Conservation (phyloP, 1,139 yeast species). For the Debaryomyces nepalensis region DNA sequence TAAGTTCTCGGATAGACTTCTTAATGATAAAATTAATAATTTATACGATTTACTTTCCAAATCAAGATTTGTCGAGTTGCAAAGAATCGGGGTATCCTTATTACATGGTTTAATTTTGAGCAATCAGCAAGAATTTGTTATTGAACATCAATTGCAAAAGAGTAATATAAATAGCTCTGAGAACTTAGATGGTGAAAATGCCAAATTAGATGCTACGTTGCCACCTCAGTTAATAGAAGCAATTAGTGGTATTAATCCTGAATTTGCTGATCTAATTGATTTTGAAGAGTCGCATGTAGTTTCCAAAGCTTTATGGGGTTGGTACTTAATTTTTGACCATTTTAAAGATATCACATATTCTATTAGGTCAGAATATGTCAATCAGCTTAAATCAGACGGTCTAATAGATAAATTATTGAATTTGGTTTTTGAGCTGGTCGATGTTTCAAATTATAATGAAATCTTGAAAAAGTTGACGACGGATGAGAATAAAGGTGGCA, state of each 20-base stretch:
- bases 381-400: constrained; percentile 55
- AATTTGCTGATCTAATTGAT: constrained; percentile 32
- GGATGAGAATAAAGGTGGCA: constrained; percentile 16
- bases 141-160: constrained; percentile 61
- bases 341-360: constrained; percentile 71
- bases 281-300: constrained; percentile 39
- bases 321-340: constrained; percentile 67
- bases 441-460: constrained; percentile 37
- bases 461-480: constrained; percentile 30
- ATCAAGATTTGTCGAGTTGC: constrained; percentile 31
- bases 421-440: constrained; percentile 55
- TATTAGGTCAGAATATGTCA: constrained; percentile 63
- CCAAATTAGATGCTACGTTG: constrained; percentile 31
- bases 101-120: constrained; percentile 39
- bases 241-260: constrained; percentile 12
- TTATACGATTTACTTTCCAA: constrained; percentile 29
- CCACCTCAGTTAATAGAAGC: constrained; percentile 40
- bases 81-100: constrained; percentile 42
- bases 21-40: constrained; percentile 21
- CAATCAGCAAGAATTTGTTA: constrained; percentile 59
- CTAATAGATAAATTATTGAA: constrained; percentile 52
- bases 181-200: constrained; percentile 24
- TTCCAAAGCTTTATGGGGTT: constrained; percentile 64
- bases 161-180: constrained; percentile 23
- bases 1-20: constrained; percentile 18